Evolutionary conservation across 331 rosid genomes (phyloP).

Genomic region (Erythrophleum ivorense): DNA sequence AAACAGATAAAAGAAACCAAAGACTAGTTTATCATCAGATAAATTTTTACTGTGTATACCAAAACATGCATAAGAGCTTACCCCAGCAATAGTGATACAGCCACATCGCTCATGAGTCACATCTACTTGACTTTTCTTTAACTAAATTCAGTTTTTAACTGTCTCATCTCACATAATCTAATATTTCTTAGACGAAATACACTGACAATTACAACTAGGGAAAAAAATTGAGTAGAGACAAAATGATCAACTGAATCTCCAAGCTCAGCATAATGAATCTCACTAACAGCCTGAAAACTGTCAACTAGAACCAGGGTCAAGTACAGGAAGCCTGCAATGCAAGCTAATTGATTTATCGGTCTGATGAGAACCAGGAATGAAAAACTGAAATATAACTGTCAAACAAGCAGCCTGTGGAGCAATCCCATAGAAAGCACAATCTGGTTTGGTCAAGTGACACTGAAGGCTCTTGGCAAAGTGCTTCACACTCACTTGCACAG

Average conservation of each 20-base stretch:
- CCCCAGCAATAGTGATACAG: background rate
- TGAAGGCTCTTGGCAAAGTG: conserved; percentile 79
- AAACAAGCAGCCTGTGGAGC: conserved; percentile 65
- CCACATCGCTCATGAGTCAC: background rate
- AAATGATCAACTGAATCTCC: background rate
- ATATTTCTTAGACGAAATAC: conserved; percentile 11
- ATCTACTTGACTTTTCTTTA: background rate
- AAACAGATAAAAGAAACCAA: background rate
- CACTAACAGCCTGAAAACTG: background rate
- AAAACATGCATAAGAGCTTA: background rate
- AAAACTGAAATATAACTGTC: conserved; percentile 73
- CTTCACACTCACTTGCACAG: conserved; percentile 71
- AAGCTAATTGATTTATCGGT: conserved; percentile 74
- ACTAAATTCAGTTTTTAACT: background rate
- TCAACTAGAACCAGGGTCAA: conserved; percentile 60
- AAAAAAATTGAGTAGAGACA: background rate
- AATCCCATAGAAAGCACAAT: conserved; percentile 76
- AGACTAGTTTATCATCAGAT: background rate
- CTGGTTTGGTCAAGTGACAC: conserved; percentile 70
- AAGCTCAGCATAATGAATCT: background rate
- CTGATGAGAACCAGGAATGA: conserved; percentile 68
- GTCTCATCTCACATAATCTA: conserved; percentile 5
- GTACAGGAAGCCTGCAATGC: conserved; percentile 74
- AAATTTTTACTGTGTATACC: background rate
- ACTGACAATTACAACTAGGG: background rate